Base-by-base conservation (phyloP, 805 yeast species). In the Suhomyces vadensis region DNA sequence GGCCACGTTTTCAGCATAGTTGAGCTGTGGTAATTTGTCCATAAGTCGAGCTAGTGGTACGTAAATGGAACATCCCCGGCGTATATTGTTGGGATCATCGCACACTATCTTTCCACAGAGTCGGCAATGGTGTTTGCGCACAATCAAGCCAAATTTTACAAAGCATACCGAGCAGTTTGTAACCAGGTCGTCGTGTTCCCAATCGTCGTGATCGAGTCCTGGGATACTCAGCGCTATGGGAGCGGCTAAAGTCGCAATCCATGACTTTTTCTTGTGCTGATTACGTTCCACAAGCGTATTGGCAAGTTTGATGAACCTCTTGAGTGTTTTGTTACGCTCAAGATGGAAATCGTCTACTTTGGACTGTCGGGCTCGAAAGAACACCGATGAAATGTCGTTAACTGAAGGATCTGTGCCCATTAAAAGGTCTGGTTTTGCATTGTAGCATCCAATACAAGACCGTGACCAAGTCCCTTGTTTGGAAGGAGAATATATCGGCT, bases 91-190 rank as follows among this genome's bases (percentile, higher is more conserved):
- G 10, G 63, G 53, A 51, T 82, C 83, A 20, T 85, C 95, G 65
- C 97, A 92, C 0, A 89, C 87, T 1, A 86, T 79, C 21, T 64
- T 57, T 0, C 98, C 98, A 68, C 99, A 92, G 20, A 90, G 62
- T 27, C 98, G 69, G 62, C 99, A 94, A 61, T 92, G 99, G 60
- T 94, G 98, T 51, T 85, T 87, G 40, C 97, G 68, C 19, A 77
- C 53, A 0, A 80, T 58, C 35, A 85, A 64, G 8, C 75, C 70
- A 60, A 89, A 94, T 23, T 57, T 55, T 9, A 72, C 68, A 10
- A 68, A 61, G 55, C 99, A 92, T 6, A 86, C 67, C 6, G 75
- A 70, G 59, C 99, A 92, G 43, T 70, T 65, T 0, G 67, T 53
- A 0, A 75, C 74, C 3, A 55, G 75, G 8, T 46, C 35, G 46